Evolutionary conservation across 176 grass and related monocot genomes (phyloP).

Genomic region (Oryza glumipatula): DNA sequence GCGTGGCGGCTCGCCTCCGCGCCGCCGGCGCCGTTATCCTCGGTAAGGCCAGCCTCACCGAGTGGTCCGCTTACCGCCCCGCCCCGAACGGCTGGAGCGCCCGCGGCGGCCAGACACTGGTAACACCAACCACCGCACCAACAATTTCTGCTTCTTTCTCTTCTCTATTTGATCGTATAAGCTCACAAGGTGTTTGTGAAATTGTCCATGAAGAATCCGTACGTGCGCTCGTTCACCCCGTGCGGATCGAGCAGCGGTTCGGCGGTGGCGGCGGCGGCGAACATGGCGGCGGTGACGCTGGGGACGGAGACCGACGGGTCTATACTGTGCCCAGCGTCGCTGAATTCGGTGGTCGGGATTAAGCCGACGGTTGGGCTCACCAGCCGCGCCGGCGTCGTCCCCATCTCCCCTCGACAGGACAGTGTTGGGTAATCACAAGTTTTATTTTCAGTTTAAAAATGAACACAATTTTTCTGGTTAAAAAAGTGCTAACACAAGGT

Average conservation of each 20-base stretch:
- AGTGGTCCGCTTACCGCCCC: slow-evolving; percentile 41
- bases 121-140: neutral
- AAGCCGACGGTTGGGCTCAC: slow-evolving; percentile 59
- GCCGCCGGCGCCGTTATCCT: slow-evolving; percentile 54
- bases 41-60: slow-evolving; percentile 62
- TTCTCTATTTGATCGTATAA: neutral
- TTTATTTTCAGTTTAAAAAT: too few relatives aligned
- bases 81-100: slow-evolving; percentile 47
- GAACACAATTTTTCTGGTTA: too few relatives aligned
- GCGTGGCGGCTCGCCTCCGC: slow-evolving; percentile 55
- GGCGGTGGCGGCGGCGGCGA: slow-evolving; percentile 54
- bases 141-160: neutral
- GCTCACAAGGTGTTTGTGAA: neutral
- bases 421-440: slow-evolving; percentile 43
- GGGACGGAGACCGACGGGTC: slow-evolving; percentile 65
- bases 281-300: slow-evolving; percentile 55
- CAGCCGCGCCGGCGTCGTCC: slow-evolving; percentile 55
- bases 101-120: slow-evolving; percentile 53
- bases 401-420: slow-evolving; percentile 47
- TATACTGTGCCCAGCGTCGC: slow-evolving; percentile 50
- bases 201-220: slow-evolving; percentile 50
- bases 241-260: slow-evolving; percentile 68
- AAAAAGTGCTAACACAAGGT: too few relatives aligned
- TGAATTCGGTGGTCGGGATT: slow-evolving; percentile 62
- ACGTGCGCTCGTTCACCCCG: slow-evolving; percentile 31